phyloP scores from a whole-genome alignment of 2,329 filamentous ascomycete genomes.

The Cladosporium sp. region DNA sequence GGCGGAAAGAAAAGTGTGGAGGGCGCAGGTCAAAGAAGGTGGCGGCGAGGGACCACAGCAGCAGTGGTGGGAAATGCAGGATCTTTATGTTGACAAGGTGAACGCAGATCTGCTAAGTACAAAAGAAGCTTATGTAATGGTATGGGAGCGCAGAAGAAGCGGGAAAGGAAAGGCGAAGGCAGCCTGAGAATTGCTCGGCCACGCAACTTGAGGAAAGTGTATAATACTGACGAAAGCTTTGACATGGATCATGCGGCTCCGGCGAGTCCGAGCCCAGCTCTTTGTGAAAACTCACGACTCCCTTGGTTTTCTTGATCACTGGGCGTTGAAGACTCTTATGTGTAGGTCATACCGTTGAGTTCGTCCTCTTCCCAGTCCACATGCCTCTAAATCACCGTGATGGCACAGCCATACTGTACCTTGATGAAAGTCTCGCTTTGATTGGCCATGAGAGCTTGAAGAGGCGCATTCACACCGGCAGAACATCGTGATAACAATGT shows the following conservation, averaged over 20 bases:
- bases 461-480: background rate
- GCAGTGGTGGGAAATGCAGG: slow-evolving; percentile 92
- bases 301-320: background rate
- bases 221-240: background rate
- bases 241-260: background rate
- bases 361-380: background rate
- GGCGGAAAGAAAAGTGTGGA: slow-evolving; percentile 91
- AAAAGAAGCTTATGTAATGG: slow-evolving; percentile 91
- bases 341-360: background rate
- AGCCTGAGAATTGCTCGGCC: background rate
- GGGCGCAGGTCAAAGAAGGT: slow-evolving; percentile 83
- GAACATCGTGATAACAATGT: background rate
- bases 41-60: slow-evolving; percentile 57
- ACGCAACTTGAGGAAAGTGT: background rate
- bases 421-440: background rate
- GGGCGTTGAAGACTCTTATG: background rate
- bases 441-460: background rate
- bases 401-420: background rate
- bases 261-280: background rate
- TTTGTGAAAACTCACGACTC: background rate
- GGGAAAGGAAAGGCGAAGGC: slow-evolving; percentile 22
- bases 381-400: background rate
- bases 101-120: slow-evolving; percentile 88
- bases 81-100: slow-evolving; percentile 87
- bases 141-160: slow-evolving; percentile 80